phyloP scores from a whole-genome alignment of 176 grass and related monocot genomes.

The Paspalum vaginatum region DNA sequence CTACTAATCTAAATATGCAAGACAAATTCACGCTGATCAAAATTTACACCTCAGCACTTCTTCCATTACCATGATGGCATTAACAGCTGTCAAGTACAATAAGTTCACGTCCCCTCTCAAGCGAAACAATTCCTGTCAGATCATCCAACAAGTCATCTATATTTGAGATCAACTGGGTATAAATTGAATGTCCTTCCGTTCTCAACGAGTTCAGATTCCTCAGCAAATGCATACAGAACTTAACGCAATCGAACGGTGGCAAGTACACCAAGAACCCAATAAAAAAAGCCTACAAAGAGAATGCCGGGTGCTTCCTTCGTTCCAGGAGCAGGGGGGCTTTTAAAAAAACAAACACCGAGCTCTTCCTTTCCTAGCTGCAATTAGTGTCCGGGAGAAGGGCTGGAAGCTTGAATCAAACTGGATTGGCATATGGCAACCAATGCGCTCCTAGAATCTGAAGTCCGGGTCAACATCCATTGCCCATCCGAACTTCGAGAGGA shows the following conservation, averaged over 20 bases:
- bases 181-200: constrained; percentile 59
- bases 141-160: constrained; percentile 44
- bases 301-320: constrained; percentile 49
- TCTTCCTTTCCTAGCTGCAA: constrained; percentile 63
- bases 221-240: constrained; percentile 45
- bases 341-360: constrained; percentile 47
- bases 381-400: constrained; percentile 39
- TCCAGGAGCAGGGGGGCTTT: constrained; percentile 38
- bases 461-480: constrained; percentile 85
- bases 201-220: constrained; percentile 43
- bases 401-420: constrained; percentile 37
- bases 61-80: too few relatives aligned
- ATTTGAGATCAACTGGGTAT: constrained; percentile 52
- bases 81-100: background rate
- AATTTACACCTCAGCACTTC: too few relatives aligned
- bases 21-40: too few relatives aligned
- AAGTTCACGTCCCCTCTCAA: background rate
- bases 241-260: constrained; percentile 27
- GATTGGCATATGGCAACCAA: constrained; percentile 21
- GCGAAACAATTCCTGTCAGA: constrained; percentile 1
- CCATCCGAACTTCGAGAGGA: constrained; percentile 86
- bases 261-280: constrained; percentile 1
- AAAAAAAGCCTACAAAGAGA: constrained; percentile 48
- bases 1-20: too few relatives aligned
- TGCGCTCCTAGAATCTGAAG: constrained; percentile 84